Evolutionary conservation across 495 filamentous ascomycete genomes (phyloP).

Genomic region (Pyrenula massariospora): DNA sequence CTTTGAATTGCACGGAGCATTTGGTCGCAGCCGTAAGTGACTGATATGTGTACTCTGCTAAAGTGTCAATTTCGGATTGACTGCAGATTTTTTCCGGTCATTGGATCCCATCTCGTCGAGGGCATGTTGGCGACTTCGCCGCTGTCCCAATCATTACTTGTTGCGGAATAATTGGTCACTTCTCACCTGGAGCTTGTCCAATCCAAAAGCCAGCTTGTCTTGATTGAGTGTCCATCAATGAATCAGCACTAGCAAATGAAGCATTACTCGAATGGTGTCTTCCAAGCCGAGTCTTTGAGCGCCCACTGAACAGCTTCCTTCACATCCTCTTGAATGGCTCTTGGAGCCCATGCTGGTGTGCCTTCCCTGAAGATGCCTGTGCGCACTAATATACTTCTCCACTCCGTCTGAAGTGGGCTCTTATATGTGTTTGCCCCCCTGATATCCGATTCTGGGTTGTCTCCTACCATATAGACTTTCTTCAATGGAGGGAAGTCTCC

Average conservation of each 20-base stretch:
- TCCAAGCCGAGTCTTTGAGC: conserved; percentile 36
- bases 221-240: no score
- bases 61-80: no score
- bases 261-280: background rate
- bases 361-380: conserved; percentile 70
- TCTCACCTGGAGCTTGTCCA: conserved; percentile 6
- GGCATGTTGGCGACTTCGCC: no score
- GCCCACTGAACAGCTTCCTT: conserved; percentile 54
- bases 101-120: no score
- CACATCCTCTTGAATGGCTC: conserved; percentile 55
- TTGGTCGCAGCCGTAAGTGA: no score
- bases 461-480: conserved; percentile 92
- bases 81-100: no score
- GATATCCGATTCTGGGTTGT: conserved; percentile 91
- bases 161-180: conserved; percentile 3
- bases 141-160: conserved; percentile 8
- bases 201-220: conserved; percentile 7
- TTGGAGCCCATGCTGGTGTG: conserved; percentile 41
- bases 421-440: conserved; percentile 70
- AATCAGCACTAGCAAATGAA: background rate
- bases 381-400: conserved; percentile 69
- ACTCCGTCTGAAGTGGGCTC: conserved; percentile 54
- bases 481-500: conserved; percentile 31
- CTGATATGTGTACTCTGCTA: no score
- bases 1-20: no score